Evolutionary conservation across 257 asterid species (phyloP), one percentile per base, ranked within the genome.

Genomic region (Solanum chilense): DNA sequence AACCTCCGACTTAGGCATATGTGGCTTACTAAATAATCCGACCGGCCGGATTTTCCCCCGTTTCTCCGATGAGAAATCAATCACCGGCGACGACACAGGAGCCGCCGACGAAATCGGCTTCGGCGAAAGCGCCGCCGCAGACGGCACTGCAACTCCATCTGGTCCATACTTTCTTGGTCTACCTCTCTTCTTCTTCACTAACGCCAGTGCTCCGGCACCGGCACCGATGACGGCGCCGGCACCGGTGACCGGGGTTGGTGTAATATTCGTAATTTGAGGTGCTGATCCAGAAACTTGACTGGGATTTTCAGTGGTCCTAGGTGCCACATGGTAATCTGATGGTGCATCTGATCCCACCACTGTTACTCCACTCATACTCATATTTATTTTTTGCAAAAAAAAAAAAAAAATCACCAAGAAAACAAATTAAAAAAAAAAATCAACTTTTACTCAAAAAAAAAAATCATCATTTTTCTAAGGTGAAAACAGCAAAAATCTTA

Each of bases 301-400:
- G 15, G 92, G 90, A 85, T 88, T 92, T 37, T 91, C 96, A 70
- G 91, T 83, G 91, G 92, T 87, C 88, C 98, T 93, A 21, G 95
- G 95, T 86, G 98, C 94, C 87, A 95, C 91, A 71, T 93, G 98
- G 96, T 93, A 95, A 71, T 93, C 93, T 31, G 99, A 93, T 41
- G 98, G 98, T 88, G 95, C 98, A 93, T 96, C 98, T 90, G 99
- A 96, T 92, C 96, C 98, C 93, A 96, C 94, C 89, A 93, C 96
- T 62, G 95, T 93, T 39, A 95, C 98, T 90, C 96, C 98, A 91
- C 92, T 91, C 89, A 91, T 91, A 91, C 87, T 92, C 91, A 47
- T 80, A 77, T 18, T 47, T 9, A 62, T 4, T 23, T 60, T 0
- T 21, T 75, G n/a, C 9, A 5, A 5, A 9, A 37, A 29, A 13